These are phyloP conservation scores for Stephanodiscus minutulus DNA, from an alignment of 108 stramenopile species.

Conservation along the genomic window DNA sequence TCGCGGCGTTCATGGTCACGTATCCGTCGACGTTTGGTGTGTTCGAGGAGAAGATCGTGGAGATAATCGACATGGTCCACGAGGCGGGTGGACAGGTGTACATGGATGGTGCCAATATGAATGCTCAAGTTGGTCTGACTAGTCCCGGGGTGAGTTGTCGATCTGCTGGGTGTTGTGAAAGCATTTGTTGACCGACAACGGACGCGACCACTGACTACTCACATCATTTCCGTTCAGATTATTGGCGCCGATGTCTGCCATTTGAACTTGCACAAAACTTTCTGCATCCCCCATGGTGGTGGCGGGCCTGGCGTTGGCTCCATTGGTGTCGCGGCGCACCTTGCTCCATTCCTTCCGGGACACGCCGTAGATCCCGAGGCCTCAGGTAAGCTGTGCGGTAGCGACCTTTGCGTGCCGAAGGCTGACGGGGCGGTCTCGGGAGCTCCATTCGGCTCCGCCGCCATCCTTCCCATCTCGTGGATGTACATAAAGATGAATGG, in stretches of 20 bases:
- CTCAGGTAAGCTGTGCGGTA: constrained; percentile 80
- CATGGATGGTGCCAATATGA: constrained; percentile 99
- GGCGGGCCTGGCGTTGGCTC: constrained; percentile 98
- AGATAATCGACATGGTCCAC: constrained; percentile 89
- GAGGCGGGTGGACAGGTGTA: constrained; percentile 97
- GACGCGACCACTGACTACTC: not conserved
- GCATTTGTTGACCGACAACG: not conserved
- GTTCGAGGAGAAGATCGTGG: constrained; percentile 95
- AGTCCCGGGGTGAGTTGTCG: constrained; percentile 78
- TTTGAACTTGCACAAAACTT: constrained; percentile 99
- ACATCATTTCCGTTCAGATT: constrained; percentile 3
- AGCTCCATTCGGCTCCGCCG: constrained; percentile 98
- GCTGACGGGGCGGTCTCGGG: constrained; percentile 83
- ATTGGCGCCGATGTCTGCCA: constrained; percentile 99
- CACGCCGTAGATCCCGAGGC: constrained; percentile 89
- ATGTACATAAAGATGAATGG: constrained; percentile 99
- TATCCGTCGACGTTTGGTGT: constrained; percentile 99
- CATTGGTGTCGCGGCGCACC: constrained; percentile 94
- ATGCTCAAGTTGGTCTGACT: constrained; percentile 97
- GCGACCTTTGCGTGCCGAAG: constrained; percentile 80
- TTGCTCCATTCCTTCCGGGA: constrained; percentile 98
- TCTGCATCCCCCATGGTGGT: constrained; percentile 99
- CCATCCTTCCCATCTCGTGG: constrained; percentile 99
- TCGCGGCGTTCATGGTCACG: constrained; percentile 98
- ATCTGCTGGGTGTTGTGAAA: not conserved